A percentile compares a stretch with the other conserved stretches of the same genome.
These are phyloP conservation scores for Wickerhamiella hasegawae DNA, from an alignment of 805 yeast species.

Conservation along the genomic window DNA sequence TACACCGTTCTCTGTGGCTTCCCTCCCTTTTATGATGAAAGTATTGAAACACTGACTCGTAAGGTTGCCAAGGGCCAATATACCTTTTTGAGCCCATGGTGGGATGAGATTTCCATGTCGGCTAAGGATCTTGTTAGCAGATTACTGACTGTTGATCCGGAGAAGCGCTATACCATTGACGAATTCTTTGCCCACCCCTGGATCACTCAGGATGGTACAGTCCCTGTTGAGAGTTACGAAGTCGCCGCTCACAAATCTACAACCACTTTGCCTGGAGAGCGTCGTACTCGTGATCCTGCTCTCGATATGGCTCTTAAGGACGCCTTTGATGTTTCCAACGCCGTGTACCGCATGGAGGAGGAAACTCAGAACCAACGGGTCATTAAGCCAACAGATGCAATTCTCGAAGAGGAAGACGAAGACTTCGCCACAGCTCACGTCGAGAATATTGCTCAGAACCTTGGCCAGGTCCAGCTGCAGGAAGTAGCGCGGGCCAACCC, in stretches of 20 bases:
- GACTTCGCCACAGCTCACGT: constrained; percentile 7
- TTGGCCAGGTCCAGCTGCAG: constrained; percentile 1
- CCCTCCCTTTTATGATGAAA: constrained; percentile 90
- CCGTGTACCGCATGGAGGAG: constrained; percentile 68
- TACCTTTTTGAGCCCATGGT: constrained; percentile 69
- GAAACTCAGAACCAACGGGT: constrained; percentile 23
- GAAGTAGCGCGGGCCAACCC: background rate
- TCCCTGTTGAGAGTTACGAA: constrained; percentile 9
- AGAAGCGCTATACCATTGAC: constrained; percentile 49
- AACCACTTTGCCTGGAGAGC: constrained; percentile 10
- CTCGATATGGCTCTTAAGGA: constrained; percentile 72
- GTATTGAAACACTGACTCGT: constrained; percentile 55
- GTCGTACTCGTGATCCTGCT: constrained; percentile 28
- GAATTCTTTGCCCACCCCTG: constrained; percentile 65
- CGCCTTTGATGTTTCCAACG: constrained; percentile 74
- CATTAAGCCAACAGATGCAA: constrained; percentile 18
- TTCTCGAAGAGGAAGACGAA: constrained; percentile 22
- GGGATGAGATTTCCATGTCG: constrained; percentile 61
- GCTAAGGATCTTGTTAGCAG: constrained; percentile 58
- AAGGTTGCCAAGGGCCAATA: constrained; percentile 70
- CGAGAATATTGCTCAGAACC: background rate
- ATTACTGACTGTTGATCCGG: constrained; percentile 57
- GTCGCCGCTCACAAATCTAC: constrained; percentile 6
- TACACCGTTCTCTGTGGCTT: constrained; percentile 91
- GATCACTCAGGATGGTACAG: constrained; percentile 28